A percentile compares a stretch with the other conserved stretches of the same genome.
These are phyloP conservation scores for Leucosporidium scottii DNA, from an alignment of 768 basidiomycete species.

Conservation along the genomic window DNA sequence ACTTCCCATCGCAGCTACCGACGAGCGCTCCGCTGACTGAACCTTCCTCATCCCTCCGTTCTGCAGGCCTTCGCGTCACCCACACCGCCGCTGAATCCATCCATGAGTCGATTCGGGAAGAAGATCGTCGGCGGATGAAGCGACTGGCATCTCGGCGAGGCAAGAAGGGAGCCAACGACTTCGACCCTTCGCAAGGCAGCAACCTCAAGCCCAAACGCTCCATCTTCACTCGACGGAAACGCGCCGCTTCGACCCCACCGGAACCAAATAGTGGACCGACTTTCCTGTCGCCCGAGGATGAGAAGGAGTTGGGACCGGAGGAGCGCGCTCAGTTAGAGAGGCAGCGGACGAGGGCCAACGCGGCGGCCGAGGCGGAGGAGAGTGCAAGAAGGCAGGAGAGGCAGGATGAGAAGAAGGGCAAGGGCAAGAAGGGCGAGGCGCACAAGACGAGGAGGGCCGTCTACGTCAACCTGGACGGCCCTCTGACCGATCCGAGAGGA, in stretches of 20 bases:
- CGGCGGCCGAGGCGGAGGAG: constrained; percentile 33
- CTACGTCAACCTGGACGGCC: constrained; percentile 73
- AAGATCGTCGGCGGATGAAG: constrained; percentile 42
- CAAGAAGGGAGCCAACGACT: constrained; percentile 1
- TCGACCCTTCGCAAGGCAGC: neutral
- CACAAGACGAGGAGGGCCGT: constrained; percentile 55
- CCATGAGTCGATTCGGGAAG: constrained; percentile 74
- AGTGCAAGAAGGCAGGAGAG: constrained; percentile 31
- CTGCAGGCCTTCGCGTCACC: constrained; percentile 62
- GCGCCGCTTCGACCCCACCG: neutral
- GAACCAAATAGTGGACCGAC: constrained; percentile 6
- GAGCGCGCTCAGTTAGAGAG: constrained; percentile 25
- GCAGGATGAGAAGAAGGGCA: constrained; percentile 42
- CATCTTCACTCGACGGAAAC: constrained; percentile 12
- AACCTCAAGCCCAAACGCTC: constrained; percentile 19
- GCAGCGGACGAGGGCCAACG: constrained; percentile 25
- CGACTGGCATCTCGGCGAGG: constrained; percentile 14
- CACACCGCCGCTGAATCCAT: constrained; percentile 86
- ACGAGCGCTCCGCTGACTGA: too few relatives aligned
- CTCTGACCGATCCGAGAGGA: constrained; percentile 48
- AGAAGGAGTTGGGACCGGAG: constrained; percentile 21
- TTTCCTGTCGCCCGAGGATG: constrained; percentile 7
- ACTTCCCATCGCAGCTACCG: too few relatives aligned
- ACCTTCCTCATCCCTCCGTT: neutral
- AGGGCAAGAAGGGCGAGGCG: constrained; percentile 42